Base-by-base conservation (phyloP, 495 filamentous ascomycete genomes). In the Annulohypoxylon stygium region DNA sequence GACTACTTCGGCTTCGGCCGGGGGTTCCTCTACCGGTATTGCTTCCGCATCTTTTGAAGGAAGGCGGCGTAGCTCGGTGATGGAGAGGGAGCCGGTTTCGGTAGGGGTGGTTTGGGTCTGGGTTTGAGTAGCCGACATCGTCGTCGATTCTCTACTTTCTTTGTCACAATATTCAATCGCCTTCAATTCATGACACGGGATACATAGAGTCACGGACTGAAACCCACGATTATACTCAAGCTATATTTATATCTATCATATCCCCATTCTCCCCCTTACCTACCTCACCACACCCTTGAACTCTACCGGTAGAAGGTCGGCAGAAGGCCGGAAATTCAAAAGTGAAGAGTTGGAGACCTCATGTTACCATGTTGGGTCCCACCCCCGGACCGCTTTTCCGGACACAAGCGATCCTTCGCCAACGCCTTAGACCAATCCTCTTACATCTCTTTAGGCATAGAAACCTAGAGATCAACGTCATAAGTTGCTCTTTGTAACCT, bases 111-210 rank as follows among this genome's bases (percentile, higher is more conserved):
- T 74, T 48, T 75, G 73, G 8, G 73, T 73, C 2, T 62, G 53
- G 48, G 73, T 76, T 48, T 75, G 73, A 5, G 73, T 73, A 1
- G 63, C 68, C 39, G 73, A 73, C 75, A 78, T 78, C 0, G 41
- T 68, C 26, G 33, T 14, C 5, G 55, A 55, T 55, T 51, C 4
- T 47, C 36, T 8, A 26, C 16, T 9, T 26, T 2, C 16, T 9
- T 26, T 2, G 25, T 3, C n/a, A 4, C 9, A 37, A 45, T n/a
- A n/a, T n/a, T n/a, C n/a, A n/a, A n/a, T n/a, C n/a, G n/a, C n/a
- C n/a, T n/a, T n/a, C n/a, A n/a, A n/a, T n/a, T n/a, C n/a, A n/a
- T n/a, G n/a, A n/a, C n/a, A n/a, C n/a, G n/a, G n/a, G n/a, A n/a
- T n/a, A n/a, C n/a, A n/a, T n/a, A n/a, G n/a, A n/a, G n/a, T n/a